A percentile compares a stretch with the other conserved stretches of the same genome.
phyloP scores from a whole-genome alignment of 805 yeast genomes.

The Candida xyloterini region DNA sequence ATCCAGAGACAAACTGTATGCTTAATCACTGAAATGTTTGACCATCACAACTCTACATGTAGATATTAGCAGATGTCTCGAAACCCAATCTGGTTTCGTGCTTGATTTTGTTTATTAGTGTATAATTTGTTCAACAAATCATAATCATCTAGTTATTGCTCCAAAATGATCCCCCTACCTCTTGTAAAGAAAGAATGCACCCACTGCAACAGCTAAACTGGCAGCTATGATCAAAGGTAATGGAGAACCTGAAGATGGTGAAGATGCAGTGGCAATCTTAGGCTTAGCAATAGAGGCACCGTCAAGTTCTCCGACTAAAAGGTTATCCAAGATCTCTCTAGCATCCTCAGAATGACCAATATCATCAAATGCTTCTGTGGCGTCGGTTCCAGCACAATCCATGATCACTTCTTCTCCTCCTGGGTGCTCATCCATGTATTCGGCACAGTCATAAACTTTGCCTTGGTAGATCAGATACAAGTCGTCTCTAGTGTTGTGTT shows the following conservation, averaged over 20 bases:
- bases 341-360: slow-evolving; percentile 99
- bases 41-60: neutral
- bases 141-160: neutral
- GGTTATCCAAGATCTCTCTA: slow-evolving; percentile 62
- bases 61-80: neutral
- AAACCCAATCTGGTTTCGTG: neutral
- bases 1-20: no score
- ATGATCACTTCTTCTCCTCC: slow-evolving; percentile 67
- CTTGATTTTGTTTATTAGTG: neutral
- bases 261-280: slow-evolving; percentile 19
- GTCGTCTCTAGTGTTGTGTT: slow-evolving; percentile 72
- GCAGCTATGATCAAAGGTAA: slow-evolving; percentile 33
- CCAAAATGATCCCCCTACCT: slow-evolving; percentile 8
- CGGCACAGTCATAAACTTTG: slow-evolving; percentile 72
- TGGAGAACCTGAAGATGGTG: slow-evolving; percentile 15
- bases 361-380: slow-evolving; percentile 72
- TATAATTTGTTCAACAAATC: slow-evolving; percentile 9
- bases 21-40: no score
- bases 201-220: slow-evolving; percentile 39
- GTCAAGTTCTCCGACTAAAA: slow-evolving; percentile 77
- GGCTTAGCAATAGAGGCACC: slow-evolving; percentile 53
- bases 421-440: slow-evolving; percentile 77
- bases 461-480: slow-evolving; percentile 84
- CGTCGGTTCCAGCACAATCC: slow-evolving; percentile 77
- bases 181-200: slow-evolving; percentile 38